Evolutionary conservation across 2,329 filamentous ascomycete species (phyloP).

Genomic region (Incumbomyces lentus): DNA sequence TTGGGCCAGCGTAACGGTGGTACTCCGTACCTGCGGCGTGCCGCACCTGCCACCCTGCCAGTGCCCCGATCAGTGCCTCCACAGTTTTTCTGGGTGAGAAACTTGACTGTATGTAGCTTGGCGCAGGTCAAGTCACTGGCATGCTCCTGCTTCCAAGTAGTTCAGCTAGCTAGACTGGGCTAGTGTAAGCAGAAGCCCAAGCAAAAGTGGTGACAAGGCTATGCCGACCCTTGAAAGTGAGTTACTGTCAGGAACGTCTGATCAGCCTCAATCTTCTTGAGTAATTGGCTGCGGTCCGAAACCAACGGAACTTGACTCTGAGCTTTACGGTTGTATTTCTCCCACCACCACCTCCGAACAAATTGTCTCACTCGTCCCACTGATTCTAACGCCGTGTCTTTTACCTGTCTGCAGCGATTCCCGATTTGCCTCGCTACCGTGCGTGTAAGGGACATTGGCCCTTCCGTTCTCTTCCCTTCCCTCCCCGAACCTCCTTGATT

Average conservation of each 20-base stretch:
- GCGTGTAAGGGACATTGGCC: background rate
- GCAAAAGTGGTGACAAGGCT: background rate
- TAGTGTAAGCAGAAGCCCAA: background rate
- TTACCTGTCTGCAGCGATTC: background rate
- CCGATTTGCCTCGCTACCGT: background rate
- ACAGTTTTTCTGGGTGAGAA: background rate
- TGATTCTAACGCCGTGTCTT: background rate
- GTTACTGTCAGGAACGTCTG: conserved; percentile 4
- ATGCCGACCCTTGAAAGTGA: background rate
- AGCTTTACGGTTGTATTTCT: background rate
- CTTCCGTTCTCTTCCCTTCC: background rate
- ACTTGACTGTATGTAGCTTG: too few relatives aligned
- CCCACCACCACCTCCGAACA: background rate
- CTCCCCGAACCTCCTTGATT: background rate
- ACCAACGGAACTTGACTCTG: conserved; percentile 1
- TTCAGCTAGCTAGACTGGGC: background rate
- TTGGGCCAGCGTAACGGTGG: too few relatives aligned
- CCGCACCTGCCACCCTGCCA: too few relatives aligned
- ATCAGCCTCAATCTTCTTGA: background rate
- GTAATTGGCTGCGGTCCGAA: conserved; percentile 1
- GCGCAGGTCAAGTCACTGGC: background rate
- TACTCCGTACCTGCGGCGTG: too few relatives aligned
- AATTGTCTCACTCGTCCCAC: background rate
- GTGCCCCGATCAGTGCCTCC: background rate
- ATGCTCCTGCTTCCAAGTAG: background rate